These are phyloP conservation scores for Elsinoe batatas DNA, from an alignment of 2,329 filamentous ascomycete species.

Conservation along the genomic window DNA sequence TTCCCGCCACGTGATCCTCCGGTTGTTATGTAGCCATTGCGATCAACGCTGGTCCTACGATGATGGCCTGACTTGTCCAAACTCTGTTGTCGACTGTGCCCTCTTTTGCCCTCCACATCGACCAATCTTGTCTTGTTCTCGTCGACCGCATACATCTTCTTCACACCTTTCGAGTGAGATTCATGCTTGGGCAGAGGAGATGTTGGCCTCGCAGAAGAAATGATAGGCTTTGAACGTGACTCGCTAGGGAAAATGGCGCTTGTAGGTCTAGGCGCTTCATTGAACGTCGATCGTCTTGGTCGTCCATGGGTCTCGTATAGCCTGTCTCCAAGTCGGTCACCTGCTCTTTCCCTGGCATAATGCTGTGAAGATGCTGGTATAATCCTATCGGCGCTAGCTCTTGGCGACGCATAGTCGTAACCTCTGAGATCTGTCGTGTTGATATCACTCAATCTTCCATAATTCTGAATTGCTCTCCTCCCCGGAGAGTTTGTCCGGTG, in stretches of 20 bases:
- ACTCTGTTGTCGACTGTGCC: background rate
- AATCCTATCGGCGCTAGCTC: slow-evolving; percentile 27
- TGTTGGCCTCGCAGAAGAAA: slow-evolving; percentile 29
- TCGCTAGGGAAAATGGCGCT: slow-evolving; percentile 19
- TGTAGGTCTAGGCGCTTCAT: slow-evolving; percentile 28
- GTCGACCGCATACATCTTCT: slow-evolving; percentile 41
- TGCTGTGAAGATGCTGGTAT: slow-evolving; percentile 30
- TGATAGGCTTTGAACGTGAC: slow-evolving; percentile 27
- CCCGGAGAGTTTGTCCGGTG: slow-evolving; percentile 28
- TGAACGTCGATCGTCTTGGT: slow-evolving; percentile 36
- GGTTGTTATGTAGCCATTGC: slow-evolving; percentile 19
- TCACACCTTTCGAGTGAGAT: slow-evolving; percentile 30
- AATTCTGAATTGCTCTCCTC: slow-evolving; percentile 26
- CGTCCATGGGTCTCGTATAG: slow-evolving; percentile 37
- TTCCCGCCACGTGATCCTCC: slow-evolving; percentile 21
- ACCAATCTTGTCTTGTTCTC: slow-evolving; percentile 30
- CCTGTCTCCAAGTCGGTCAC: slow-evolving; percentile 20
- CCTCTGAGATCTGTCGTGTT: slow-evolving; percentile 18
- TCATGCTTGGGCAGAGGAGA: slow-evolving; percentile 32
- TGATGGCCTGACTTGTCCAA: slow-evolving; percentile 29
- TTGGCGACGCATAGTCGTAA: slow-evolving; percentile 24
- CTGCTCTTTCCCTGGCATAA: slow-evolving; percentile 22
- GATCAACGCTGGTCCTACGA: slow-evolving; percentile 26
- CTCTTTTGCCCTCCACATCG: slow-evolving; percentile 26
- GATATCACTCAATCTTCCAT: slow-evolving; percentile 24